Evolutionary conservation across 805 yeast genomes (phyloP).

Genomic region (Ogataea paradorogensis): DNA sequence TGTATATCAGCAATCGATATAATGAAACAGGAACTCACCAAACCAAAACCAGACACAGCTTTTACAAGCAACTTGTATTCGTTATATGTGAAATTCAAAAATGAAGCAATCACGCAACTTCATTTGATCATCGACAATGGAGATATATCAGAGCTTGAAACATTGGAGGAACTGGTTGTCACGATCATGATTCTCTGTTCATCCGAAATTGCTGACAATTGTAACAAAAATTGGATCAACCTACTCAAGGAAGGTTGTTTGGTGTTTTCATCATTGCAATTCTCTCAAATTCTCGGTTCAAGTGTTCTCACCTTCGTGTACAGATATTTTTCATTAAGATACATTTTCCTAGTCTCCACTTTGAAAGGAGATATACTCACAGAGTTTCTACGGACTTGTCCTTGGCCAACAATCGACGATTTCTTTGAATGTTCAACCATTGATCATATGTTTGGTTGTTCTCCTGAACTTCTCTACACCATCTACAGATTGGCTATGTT

Average conservation of each 20-base stretch:
- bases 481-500: constrained; percentile 25
- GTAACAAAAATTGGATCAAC: constrained; percentile 30
- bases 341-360: constrained; percentile 28
- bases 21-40: constrained; percentile 17
- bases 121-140: constrained; percentile 28
- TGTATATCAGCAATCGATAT: constrained; percentile 29
- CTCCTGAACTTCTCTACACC: constrained; percentile 28
- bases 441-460: constrained; percentile 36
- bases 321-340: constrained; percentile 32
- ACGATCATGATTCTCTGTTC: constrained; percentile 32
- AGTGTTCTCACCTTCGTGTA: constrained; percentile 30
- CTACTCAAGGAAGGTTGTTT: constrained; percentile 32
- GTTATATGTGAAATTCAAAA: constrained; percentile 24
- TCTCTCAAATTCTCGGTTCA: constrained; percentile 21
- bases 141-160: constrained; percentile 20
- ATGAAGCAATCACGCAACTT: constrained; percentile 29
- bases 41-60: constrained; percentile 1
- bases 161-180: constrained; percentile 28
- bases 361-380: constrained; percentile 20
- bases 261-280: constrained; percentile 25
- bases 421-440: constrained; percentile 26
- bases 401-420: constrained; percentile 26
- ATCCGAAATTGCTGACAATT: constrained; percentile 30
- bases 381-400: constrained; percentile 17
- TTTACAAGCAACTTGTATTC: constrained; percentile 9